These are phyloP conservation scores for Usnea hakonensis DNA, from an alignment of 495 filamentous ascomycete genomes.

Conservation along the genomic window DNA sequence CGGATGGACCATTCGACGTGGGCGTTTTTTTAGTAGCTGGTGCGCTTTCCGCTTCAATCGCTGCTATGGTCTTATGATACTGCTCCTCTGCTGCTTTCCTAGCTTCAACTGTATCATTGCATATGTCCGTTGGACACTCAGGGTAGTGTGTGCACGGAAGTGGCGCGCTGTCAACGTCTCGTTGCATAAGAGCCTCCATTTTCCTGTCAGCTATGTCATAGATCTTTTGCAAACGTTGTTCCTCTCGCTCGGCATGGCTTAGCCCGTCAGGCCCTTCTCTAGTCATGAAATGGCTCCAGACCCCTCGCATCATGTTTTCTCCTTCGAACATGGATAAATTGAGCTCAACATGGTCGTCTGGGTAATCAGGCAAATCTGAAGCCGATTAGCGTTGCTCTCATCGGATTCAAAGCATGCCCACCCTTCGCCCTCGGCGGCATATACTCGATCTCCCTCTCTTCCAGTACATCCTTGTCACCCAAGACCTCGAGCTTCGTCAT, in stretches of 20 bases:
- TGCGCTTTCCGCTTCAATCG: constrained; percentile 51
- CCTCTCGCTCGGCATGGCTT: constrained; percentile 18
- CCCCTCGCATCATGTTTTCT: constrained; percentile 15
- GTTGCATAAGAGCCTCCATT: constrained; percentile 14
- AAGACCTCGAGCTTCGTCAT: constrained; percentile 25
- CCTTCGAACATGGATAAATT: constrained; percentile 21
- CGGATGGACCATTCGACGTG: constrained; percentile 28
- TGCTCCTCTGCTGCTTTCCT: constrained; percentile 25
- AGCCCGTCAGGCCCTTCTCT: constrained; percentile 26
- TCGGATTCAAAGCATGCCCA: constrained; percentile 19
- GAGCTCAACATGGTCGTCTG: constrained; percentile 62
- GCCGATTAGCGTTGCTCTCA: background rate
- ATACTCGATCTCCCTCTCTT: constrained; percentile 56
- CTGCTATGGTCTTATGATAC: constrained; percentile 59
- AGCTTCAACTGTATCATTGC: constrained; percentile 17
- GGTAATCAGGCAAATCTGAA: constrained; percentile 63
- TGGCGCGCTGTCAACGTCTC: constrained; percentile 15
- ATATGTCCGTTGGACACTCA: constrained; percentile 21
- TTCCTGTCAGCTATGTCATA: constrained; percentile 17
- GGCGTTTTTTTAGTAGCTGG: constrained; percentile 33
- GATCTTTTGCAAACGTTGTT: constrained; percentile 10
- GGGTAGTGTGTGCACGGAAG: constrained; percentile 20
- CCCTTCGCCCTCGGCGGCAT: constrained; percentile 59
- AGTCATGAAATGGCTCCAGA: constrained; percentile 26
- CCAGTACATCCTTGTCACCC: constrained; percentile 22